Evolutionary conservation across 495 filamentous ascomycete species (phyloP).

Genomic region (Talaromyces adpressus): DNA sequence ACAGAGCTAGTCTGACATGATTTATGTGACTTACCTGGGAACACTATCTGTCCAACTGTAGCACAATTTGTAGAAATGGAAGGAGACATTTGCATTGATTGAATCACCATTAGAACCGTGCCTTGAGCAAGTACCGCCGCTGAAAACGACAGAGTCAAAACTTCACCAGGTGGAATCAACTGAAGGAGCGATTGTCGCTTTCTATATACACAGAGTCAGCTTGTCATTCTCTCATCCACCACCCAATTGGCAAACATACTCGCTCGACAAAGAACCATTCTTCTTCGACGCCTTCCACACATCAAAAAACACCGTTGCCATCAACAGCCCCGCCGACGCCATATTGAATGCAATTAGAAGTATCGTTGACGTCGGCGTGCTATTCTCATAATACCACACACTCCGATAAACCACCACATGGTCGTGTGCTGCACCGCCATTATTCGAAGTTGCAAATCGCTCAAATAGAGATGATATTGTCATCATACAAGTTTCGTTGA

Average conservation of each 20-base stretch:
- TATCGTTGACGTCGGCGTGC: slow-evolving; percentile 8
- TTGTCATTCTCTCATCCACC: neutral
- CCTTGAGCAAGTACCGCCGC: slow-evolving; percentile 28
- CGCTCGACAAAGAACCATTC: neutral
- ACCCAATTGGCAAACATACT: slow-evolving; percentile 1
- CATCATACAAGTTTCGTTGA: neutral
- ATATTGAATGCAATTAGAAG: slow-evolving; percentile 14
- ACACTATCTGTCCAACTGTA: slow-evolving; percentile 22
- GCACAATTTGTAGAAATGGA: slow-evolving; percentile 17
- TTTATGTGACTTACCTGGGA: slow-evolving; percentile 20
- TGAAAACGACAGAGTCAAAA: slow-evolving; percentile 25
- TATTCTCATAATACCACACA: neutral
- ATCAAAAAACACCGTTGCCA: slow-evolving; percentile 11
- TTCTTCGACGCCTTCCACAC: slow-evolving; percentile 6
- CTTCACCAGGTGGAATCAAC: slow-evolving; percentile 28
- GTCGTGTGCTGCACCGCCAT: neutral
- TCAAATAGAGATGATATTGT: slow-evolving; percentile 1
- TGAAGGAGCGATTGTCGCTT: neutral
- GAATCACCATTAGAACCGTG: slow-evolving; percentile 20
- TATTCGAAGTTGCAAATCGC: neutral
- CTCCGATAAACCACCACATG: neutral
- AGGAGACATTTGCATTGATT: slow-evolving; percentile 15
- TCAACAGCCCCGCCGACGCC: slow-evolving; percentile 11
- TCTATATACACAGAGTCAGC: neutral
- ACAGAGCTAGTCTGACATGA: neutral